Base-by-base conservation (phyloP, 306 rosid species). In the Acacia acuminata region DNA sequence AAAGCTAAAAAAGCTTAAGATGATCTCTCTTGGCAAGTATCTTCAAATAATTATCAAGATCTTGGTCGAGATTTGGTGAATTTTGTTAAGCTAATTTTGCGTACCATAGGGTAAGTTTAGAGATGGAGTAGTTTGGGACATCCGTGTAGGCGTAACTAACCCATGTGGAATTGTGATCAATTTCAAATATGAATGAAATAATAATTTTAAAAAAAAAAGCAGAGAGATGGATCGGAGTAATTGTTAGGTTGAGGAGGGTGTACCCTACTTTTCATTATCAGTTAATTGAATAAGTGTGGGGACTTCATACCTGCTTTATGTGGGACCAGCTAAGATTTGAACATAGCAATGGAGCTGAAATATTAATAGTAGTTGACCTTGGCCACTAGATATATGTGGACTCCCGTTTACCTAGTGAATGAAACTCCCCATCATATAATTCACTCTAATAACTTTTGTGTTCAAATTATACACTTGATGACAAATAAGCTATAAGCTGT, bases 111-210 rank as follows among this genome's bases (percentile, higher is more conserved):
- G 70, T 30, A 69, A 69, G 74, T 69, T 40, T 17, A 22, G 43
- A 9, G 16, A 19, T 20, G 73, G 73, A 38, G 73, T n/a, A 38
- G 74, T 69, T 69, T 69, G 50, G 30, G 4, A n/a, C 27, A 68
- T 68, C 12, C 30, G 40, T 80, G 36, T 63, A n/a, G 74, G 79
- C 73, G 75, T 48, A 73, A 63, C 84, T 48, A 81, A 81, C 79
- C 84, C 65, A 74, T 44, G 78, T 64, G 84, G 44, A 34, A 34
- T 34, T 32, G 5, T 38, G 8, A 38, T 38, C 42, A 73, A 45
- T 61, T 73, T 73, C 10, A 58, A 32, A 14, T 30, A 63, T 36
- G 12, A 11, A 73, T 61, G 60, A 69, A 64, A 81, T 13, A 47
- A 27, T 27, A 58, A 58, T 3, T n/a, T n/a, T n/a, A 36, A 38